Conservation (phyloP, 2,329 filamentous ascomycete genomes). For the Arthrobotrys musiformis region DNA sequence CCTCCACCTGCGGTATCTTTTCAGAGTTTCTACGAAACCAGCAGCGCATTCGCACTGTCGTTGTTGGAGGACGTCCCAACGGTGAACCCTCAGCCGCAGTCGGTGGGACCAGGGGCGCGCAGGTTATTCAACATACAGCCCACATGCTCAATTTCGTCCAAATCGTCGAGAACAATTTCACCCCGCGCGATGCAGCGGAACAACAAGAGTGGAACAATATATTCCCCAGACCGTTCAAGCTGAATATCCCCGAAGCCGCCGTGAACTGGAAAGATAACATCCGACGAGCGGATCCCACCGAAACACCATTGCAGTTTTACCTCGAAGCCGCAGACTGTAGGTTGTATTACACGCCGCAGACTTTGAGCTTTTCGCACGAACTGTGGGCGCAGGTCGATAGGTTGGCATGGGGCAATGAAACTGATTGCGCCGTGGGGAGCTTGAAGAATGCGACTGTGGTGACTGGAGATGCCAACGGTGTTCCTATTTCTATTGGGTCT, state of each 20-base stretch:
- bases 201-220: slow-evolving; percentile 28
- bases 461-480: slow-evolving; percentile 36
- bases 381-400: slow-evolving; percentile 35
- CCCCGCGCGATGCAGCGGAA: slow-evolving; percentile 50
- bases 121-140: slow-evolving; percentile 58
- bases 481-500: slow-evolving; percentile 44
- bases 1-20: slow-evolving; percentile 72
- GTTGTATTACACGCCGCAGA: slow-evolving; percentile 70
- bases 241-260: slow-evolving; percentile 53
- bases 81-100: slow-evolving; percentile 63
- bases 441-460: slow-evolving; percentile 52
- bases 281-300: slow-evolving; percentile 18
- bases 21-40: slow-evolving; percentile 68
- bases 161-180: slow-evolving; percentile 58
- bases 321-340: slow-evolving; percentile 72
- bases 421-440: slow-evolving; percentile 34
- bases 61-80: slow-evolving; percentile 71
- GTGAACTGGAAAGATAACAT: slow-evolving; percentile 52
- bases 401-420: slow-evolving; percentile 34
- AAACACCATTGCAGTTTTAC: slow-evolving; percentile 69
- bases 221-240: slow-evolving; percentile 58
- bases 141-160: slow-evolving; percentile 60
- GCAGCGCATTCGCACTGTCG: slow-evolving; percentile 69
- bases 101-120: slow-evolving; percentile 73
- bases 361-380: slow-evolving; percentile 30